Evolutionary conservation across 768 basidiomycete genomes (phyloP).

Genomic region (Lactarius sanguifluus): DNA sequence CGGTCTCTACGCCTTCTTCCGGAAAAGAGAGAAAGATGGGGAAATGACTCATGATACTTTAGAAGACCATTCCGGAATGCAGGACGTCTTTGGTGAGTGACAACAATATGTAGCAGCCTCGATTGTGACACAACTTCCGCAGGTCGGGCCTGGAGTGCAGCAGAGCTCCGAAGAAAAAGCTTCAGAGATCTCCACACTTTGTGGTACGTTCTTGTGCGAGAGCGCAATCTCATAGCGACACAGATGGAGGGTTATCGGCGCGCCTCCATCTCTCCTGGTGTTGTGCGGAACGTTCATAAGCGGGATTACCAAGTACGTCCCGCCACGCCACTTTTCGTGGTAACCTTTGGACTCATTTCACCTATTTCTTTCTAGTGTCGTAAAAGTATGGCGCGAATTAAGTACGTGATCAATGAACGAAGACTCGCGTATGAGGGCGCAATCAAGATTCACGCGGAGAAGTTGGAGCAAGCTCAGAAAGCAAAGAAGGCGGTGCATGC

Average conservation of each 20-base stretch:
- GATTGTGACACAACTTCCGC: slow-evolving; percentile 13
- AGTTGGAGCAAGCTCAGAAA: slow-evolving; percentile 20
- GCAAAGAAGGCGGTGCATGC: neutral
- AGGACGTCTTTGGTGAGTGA: slow-evolving; percentile 42
- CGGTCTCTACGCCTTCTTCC: slow-evolving; percentile 78
- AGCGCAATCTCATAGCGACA: slow-evolving; percentile 87
- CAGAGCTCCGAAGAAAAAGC: slow-evolving; percentile 85
- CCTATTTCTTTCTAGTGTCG: slow-evolving; percentile 55
- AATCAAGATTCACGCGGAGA: slow-evolving; percentile 32
- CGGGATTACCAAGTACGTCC: slow-evolving; percentile 26
- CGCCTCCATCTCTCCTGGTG: slow-evolving; percentile 40
- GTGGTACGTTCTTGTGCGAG: slow-evolving; percentile 89
- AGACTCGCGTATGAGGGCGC: slow-evolving; percentile 81
- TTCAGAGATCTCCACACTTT: slow-evolving; percentile 93
- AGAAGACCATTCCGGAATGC: slow-evolving; percentile 36
- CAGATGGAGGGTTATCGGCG: slow-evolving; percentile 78
- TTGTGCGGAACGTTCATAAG: slow-evolving; percentile 7
- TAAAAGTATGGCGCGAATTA: slow-evolving; percentile 97
- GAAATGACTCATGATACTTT: slow-evolving; percentile 54
- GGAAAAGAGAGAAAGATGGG: slow-evolving; percentile 52
- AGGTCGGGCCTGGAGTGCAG: slow-evolving; percentile 88
- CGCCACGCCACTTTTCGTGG: slow-evolving; percentile 8
- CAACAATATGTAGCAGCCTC: slow-evolving; percentile 27
- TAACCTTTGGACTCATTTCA: slow-evolving; percentile 2
- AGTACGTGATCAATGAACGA: slow-evolving; percentile 88